These are phyloP conservation scores for Aspergillus quadricinctus DNA, from an alignment of 2,329 filamentous ascomycete genomes.

Conservation along the genomic window DNA sequence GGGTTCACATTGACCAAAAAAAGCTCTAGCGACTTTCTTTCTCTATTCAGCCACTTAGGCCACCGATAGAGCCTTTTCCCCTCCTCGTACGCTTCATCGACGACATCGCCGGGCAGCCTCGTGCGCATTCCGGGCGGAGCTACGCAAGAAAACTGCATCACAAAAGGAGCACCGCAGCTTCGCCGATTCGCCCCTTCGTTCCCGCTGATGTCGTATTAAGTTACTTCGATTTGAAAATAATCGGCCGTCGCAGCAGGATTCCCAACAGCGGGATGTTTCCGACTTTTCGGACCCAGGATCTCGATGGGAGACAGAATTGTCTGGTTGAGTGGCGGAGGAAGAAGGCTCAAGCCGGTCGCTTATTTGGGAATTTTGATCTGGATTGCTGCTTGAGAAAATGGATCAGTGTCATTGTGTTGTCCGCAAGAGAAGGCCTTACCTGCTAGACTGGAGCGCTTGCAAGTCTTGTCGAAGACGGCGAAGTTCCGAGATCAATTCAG, in stretches of 20 bases:
- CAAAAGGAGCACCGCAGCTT: constrained; percentile 7
- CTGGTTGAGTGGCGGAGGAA: neutral
- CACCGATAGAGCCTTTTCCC: too few relatives aligned
- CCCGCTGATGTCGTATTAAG: constrained; percentile 2
- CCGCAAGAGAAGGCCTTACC: neutral
- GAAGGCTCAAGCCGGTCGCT: neutral
- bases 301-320: neutral
- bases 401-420: too few relatives aligned
- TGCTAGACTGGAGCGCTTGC: neutral
- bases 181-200: constrained; percentile 2
- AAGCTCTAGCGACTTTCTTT: too few relatives aligned
- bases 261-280: neutral
- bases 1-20: neutral
- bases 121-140: constrained; percentile 2
- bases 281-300: neutral
- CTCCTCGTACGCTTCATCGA: neutral
- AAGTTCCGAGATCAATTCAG: neutral
- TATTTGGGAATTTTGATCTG: neutral
- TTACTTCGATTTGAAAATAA: constrained; percentile 2
- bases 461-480: neutral
- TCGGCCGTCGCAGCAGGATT: constrained; percentile 3
- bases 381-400: neutral
- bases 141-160: constrained; percentile 5
- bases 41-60: neutral
- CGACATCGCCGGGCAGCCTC: constrained; percentile 1